Base-by-base conservation (phyloP, 2,329 filamentous ascomycete genomes). In the Diaporthe aspalathi region DNA sequence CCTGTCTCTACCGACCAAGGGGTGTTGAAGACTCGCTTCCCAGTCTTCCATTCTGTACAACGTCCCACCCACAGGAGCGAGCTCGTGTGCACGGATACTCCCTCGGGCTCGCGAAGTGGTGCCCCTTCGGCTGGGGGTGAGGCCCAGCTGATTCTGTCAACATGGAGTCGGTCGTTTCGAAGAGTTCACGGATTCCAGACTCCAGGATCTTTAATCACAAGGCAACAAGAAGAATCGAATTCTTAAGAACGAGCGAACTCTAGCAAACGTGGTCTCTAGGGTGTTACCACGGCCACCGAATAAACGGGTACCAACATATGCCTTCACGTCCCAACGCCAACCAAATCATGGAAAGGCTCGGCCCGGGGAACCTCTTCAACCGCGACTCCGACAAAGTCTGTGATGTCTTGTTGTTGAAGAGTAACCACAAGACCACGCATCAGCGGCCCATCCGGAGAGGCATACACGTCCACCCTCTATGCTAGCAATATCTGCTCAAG, bases 221-320 rank as follows among this genome's bases (percentile, higher is more conserved):
- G 50, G 32, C 29, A 49, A n/a, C 67, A 68, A 52, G 32, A 68
- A 60, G 43, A 49, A 60, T 50, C 11, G 35, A n/a, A 60, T 32
- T 35, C 20, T 32, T 11, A 68, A 60, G 32, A 68, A 56, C 27
- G 27, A 68, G 56, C 24, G 53, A 52, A 29, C 54, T 20, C 67
- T 40, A 60, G 67, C 67, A 52, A n/a, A 60, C 67, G 53, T 68
- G 67, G 67, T 68, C 43, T 68, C 67, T 60, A 68, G 50, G 67
- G 47, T 62, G 67, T 68, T 52, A 27, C 67, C 67, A 68, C 53
- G 53, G 53, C 67, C 45, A 20, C 54, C 67, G 43, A 68, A 35
- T 20, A 68, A 49, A 68, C 67, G 53, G 67, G 45, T 68, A 60
- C 67, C 67, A 68, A 60, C 67, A 68, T 60, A 12, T 22, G 67